These are phyloP conservation scores for Xylariaceae sp. DNA, from an alignment of 2,329 filamentous ascomycete genomes.

Conservation along the genomic window DNA sequence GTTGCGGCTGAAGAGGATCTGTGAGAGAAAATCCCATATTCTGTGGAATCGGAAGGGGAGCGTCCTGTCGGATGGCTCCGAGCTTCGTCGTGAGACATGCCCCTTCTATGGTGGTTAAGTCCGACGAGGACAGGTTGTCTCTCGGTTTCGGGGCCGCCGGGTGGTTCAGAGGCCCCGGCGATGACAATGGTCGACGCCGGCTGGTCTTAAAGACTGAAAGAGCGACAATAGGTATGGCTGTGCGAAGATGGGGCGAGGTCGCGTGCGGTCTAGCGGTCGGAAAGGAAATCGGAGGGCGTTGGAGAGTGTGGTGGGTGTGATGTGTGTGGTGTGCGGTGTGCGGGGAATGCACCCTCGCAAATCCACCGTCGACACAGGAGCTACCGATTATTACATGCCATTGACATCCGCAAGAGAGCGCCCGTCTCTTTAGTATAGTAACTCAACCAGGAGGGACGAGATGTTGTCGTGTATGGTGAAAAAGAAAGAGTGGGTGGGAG, in stretches of 20 bases:
- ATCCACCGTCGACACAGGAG: conserved; percentile 55
- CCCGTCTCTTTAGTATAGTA: conserved; percentile 14
- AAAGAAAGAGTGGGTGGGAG: conserved; percentile 7
- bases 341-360: conserved; percentile 62
- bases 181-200: conserved; percentile 13
- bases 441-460: conserved; percentile 7
- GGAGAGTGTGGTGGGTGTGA: too few relatives aligned
- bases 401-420: conserved; percentile 46
- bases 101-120: conserved; percentile 26
- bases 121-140: conserved; percentile 21
- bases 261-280: conserved; percentile 12
- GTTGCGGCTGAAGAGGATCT: conserved; percentile 33
- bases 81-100: conserved; percentile 57
- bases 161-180: conserved; percentile 29
- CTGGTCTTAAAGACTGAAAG: conserved; percentile 12
- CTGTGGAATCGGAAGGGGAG: conserved; percentile 33
- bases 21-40: conserved; percentile 41
- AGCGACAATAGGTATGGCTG: conserved; percentile 16
- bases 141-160: conserved; percentile 26
- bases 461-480: conserved; percentile 4
- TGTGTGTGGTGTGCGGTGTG: conserved; percentile 59
- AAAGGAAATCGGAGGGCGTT: conserved; percentile 30
- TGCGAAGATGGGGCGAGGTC: conserved; percentile 2
- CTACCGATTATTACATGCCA: conserved; percentile 61
- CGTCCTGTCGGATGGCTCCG: conserved; percentile 38